These are phyloP conservation scores for Alternaria novae-zelandiae DNA, from an alignment of 2,329 filamentous ascomycete genomes.

Conservation along the genomic window DNA sequence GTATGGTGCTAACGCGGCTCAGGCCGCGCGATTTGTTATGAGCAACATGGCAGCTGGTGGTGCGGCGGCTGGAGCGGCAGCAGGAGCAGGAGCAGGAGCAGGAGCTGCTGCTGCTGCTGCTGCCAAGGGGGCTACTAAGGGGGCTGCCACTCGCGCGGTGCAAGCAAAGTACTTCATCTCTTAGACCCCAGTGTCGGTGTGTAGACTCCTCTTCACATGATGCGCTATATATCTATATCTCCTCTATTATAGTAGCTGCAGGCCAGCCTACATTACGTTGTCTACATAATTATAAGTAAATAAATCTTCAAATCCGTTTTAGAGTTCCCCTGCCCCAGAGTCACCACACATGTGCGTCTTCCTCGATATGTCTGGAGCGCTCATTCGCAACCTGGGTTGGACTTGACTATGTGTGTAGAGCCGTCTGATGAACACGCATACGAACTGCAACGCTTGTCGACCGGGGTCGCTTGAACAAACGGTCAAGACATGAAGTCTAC, in stretches of 20 bases:
- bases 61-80: slow-evolving; percentile 1
- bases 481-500: not conserved
- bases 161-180: slow-evolving; percentile 5
- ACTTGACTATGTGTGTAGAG: not conserved
- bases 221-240: not conserved
- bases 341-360: not conserved
- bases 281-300: not conserved
- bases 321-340: not conserved
- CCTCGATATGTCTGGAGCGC: not conserved
- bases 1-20: slow-evolving; percentile 39
- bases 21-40: slow-evolving; percentile 42
- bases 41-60: slow-evolving; percentile 18
- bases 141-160: slow-evolving; percentile 1
- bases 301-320: not conserved
- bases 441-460: not conserved
- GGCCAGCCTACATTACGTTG: not conserved
- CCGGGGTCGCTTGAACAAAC: not conserved
- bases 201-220: not conserved
- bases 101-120: not conserved
- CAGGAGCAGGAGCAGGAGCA: not conserved
- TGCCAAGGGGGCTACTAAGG: not conserved
- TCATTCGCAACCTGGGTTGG: not conserved
- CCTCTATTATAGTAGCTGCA: not conserved
- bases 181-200: not conserved
- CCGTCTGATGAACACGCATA: not conserved